Conservation (phyloP, 2,329 filamentous ascomycete genomes). For the Verticillium alfalfae region DNA sequence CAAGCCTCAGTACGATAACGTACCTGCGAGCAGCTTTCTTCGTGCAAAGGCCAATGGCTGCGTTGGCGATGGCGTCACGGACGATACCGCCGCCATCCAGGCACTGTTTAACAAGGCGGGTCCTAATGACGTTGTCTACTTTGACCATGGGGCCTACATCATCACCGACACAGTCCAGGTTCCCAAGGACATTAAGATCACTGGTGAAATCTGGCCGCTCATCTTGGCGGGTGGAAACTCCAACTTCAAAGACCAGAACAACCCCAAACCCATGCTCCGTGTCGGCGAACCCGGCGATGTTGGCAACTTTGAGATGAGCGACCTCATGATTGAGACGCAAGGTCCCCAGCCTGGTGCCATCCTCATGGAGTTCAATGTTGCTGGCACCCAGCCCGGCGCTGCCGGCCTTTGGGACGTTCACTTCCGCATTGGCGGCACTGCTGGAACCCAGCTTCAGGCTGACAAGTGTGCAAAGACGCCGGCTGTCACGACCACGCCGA, state of each 20-base stretch:
- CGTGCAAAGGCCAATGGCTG: slow-evolving; percentile 80
- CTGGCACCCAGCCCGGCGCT: slow-evolving; percentile 58
- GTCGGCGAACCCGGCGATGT: slow-evolving; percentile 72
- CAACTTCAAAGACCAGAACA: slow-evolving; percentile 66
- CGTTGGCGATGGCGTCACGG: slow-evolving; percentile 79
- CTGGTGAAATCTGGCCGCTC: slow-evolving; percentile 85
- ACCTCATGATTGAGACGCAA: slow-evolving; percentile 78
- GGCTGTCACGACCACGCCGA: slow-evolving; percentile 51
- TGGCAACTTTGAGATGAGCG: slow-evolving; percentile 80
- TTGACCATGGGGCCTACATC: slow-evolving; percentile 70
- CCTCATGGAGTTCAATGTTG: slow-evolving; percentile 87
- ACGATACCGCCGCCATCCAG: slow-evolving; percentile 84
- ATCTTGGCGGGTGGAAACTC: slow-evolving; percentile 73
- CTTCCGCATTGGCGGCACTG: slow-evolving; percentile 82
- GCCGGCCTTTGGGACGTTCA: slow-evolving; percentile 94
- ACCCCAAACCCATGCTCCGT: slow-evolving; percentile 81
- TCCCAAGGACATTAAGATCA: slow-evolving; percentile 77
- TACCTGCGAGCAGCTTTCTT: slow-evolving; percentile 65
- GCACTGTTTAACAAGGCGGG: slow-evolving; percentile 64
- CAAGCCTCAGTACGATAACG: slow-evolving; percentile 80
- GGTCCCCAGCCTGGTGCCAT: slow-evolving; percentile 83
- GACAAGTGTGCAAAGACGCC: slow-evolving; percentile 76
- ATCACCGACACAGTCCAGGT: slow-evolving; percentile 65
- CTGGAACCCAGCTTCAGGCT: slow-evolving; percentile 77
- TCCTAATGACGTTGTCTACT: slow-evolving; percentile 62